Base-by-base conservation (phyloP, 257 asterid genomes). In the Forsythia suspensa region DNA sequence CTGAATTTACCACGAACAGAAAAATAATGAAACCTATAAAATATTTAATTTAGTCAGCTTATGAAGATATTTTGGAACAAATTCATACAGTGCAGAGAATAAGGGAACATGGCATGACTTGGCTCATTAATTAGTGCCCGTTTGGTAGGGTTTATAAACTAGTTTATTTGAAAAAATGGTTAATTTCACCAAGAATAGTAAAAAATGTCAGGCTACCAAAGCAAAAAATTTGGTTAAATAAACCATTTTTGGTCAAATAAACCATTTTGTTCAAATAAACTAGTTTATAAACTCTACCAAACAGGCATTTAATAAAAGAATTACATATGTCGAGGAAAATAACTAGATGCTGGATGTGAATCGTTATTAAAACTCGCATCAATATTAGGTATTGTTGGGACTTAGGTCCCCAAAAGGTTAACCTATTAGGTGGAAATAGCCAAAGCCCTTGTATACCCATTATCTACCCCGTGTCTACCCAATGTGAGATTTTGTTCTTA, bases 41-140 rank as follows among this genome's bases (percentile, higher is more conserved):
- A 59, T 43, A 72, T 39, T 65, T 36, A 77, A 37, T 66, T 46
- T 41, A 38, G 48, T 76, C 7, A 46, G 67, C 80, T 40, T 43
- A 39, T 52, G 76, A 46, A 71, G 15, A 82, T 7, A 69, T 67
- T 24, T 61, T 40, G 24, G 18, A 59, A 68, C 71, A 75, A 39
- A 57, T 42, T 65, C 29, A 41, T 57, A 65, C 16, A 67, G 51
- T 57, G n/a, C 38, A 73, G 36, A 42, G 13, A 70, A 69, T 43
- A 8, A 39, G 48, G 20, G 43, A 46, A 42, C 52, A 59, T 59
- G 36, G 37, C 51, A 40, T 18, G n/a, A 13, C 15, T 71, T 65
- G 57, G 66, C 57, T 73, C 61, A 73, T 34, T 29, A 75, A 24
- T 24, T 24, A 24, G 24, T 24, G 24, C 24, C 24, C 24, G 24